Conservation (phyloP, 2,329 filamentous ascomycete species). For the Orbilia quercus region DNA sequence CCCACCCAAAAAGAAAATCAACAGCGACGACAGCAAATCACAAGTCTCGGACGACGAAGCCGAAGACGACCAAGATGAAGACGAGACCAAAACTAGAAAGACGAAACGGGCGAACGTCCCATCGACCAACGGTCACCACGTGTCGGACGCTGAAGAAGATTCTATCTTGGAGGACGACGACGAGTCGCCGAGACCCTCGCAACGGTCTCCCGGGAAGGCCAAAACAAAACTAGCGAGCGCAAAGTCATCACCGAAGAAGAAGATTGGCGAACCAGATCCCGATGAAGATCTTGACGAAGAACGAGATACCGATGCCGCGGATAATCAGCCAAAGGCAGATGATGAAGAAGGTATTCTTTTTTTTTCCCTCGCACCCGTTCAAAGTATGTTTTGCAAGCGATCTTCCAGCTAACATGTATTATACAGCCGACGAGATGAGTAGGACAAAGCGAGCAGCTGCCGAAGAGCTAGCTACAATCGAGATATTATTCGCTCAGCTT, state of each 20-base stretch:
- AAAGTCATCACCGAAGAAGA: conserved; percentile 43
- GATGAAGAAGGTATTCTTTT: conserved; percentile 66
- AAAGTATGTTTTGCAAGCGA: conserved; percentile 59
- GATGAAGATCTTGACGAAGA: conserved; percentile 64
- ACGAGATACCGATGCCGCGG: conserved; percentile 61
- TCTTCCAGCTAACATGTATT: conserved; percentile 63
- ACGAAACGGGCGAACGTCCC: conserved; percentile 16
- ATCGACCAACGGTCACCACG: conserved; percentile 48
- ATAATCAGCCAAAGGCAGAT: conserved; percentile 34
- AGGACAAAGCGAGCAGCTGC: conserved; percentile 81
- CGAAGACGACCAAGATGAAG: conserved; percentile 30
- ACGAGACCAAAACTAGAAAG: conserved; percentile 17
- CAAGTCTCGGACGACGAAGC: conserved; percentile 39
- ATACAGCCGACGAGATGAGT: conserved; percentile 68
- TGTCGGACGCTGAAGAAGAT: conserved; percentile 40
- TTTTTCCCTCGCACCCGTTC: too few relatives aligned
- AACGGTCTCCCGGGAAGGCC: conserved; percentile 37
- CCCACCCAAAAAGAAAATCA: conserved; percentile 45
- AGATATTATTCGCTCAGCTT: conserved; percentile 88
- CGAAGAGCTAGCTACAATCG: conserved; percentile 81
- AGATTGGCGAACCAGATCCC: conserved; percentile 63
- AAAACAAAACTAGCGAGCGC: conserved; percentile 56
- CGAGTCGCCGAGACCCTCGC: conserved; percentile 36
- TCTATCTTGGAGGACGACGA: conserved; percentile 42
- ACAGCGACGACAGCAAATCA: conserved; percentile 40